Evolutionary conservation across 306 rosid genomes (phyloP).

Genomic region (Begonia fuchsioides): DNA sequence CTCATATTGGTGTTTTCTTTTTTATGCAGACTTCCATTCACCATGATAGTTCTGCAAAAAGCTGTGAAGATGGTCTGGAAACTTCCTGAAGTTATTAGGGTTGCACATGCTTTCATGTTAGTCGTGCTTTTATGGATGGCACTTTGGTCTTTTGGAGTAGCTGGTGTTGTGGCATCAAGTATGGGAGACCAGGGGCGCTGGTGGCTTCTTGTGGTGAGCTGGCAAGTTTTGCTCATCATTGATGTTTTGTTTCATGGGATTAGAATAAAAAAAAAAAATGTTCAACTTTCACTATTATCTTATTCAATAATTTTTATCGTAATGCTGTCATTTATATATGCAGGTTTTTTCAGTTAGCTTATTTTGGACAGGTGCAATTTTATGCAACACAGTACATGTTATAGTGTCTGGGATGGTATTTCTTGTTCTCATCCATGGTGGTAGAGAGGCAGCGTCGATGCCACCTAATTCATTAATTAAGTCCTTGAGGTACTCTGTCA

Average conservation of each 20-base stretch:
- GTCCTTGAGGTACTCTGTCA: constrained; percentile 62
- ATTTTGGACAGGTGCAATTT: constrained; percentile 95
- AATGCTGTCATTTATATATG: constrained; percentile 8
- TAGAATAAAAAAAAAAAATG: constrained; percentile 7
- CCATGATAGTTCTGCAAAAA: constrained; percentile 81
- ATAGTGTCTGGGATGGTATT: constrained; percentile 90
- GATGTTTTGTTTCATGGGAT: constrained; percentile 14
- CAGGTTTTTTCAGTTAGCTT: constrained; percentile 93
- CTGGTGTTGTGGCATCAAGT: constrained; percentile 96
- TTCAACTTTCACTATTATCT: background rate
- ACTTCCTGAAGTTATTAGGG: constrained; percentile 72
- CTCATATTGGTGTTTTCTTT: background rate
- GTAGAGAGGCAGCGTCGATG: constrained; percentile 45
- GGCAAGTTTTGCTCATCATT: constrained; percentile 83
- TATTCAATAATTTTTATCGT: background rate
- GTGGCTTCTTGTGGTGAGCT: constrained; percentile 99
- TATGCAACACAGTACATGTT: constrained; percentile 88
- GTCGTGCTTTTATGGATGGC: constrained; percentile 80
- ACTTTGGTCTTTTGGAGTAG: constrained; percentile 95
- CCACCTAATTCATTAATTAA: constrained; percentile 51
- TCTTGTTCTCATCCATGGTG: constrained; percentile 69
- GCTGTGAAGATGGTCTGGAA: constrained; percentile 90
- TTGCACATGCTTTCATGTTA: constrained; percentile 69
- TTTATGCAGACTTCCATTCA: constrained; percentile 67
- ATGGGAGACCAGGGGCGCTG: constrained; percentile 85